Conservation (phyloP, 2,329 filamentous ascomycete species). For the Penicillium sp. region DNA sequence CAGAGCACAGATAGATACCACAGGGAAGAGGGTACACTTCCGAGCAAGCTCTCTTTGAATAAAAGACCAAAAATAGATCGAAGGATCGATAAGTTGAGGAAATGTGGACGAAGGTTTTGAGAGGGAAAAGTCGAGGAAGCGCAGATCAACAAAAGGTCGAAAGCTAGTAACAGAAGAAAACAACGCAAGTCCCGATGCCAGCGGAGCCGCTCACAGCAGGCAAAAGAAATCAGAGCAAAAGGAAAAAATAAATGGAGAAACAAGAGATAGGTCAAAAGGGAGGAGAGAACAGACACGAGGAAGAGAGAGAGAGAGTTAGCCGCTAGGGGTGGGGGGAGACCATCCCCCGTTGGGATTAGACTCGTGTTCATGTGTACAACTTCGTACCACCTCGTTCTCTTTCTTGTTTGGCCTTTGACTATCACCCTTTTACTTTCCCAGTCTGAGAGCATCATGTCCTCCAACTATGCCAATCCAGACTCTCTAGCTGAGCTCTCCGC, state of each 20-base stretch:
- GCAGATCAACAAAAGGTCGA: constrained; percentile 7
- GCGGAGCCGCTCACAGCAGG: constrained; percentile 12
- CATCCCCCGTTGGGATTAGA: constrained; percentile 21
- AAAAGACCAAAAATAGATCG: neutral
- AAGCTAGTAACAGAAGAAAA: constrained; percentile 8
- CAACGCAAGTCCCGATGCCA: constrained; percentile 9
- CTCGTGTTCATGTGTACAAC: constrained; percentile 17
- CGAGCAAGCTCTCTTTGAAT: neutral
- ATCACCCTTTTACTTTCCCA: too few species aligned
- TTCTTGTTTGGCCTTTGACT: neutral
- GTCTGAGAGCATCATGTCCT: constrained; percentile 20
- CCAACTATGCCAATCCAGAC: constrained; percentile 28
- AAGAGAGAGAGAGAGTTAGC: constrained; percentile 24
- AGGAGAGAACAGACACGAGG: constrained; percentile 18
- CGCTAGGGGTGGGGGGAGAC: constrained; percentile 20
- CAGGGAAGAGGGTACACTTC: constrained; percentile 1
- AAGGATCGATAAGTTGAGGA: neutral
- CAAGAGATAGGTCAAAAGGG: constrained; percentile 20
- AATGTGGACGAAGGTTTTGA: constrained; percentile 3
- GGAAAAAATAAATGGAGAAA: constrained; percentile 21
- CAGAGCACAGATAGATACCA: neutral
- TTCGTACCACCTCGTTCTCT: constrained; percentile 7
- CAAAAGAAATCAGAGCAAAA: constrained; percentile 21
- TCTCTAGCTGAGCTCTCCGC: constrained; percentile 35
- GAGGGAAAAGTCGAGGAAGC: constrained; percentile 3